These are phyloP conservation scores for Triticum turgidum DNA, from an alignment of 176 grass and related monocot genomes.

Conservation along the genomic window DNA sequence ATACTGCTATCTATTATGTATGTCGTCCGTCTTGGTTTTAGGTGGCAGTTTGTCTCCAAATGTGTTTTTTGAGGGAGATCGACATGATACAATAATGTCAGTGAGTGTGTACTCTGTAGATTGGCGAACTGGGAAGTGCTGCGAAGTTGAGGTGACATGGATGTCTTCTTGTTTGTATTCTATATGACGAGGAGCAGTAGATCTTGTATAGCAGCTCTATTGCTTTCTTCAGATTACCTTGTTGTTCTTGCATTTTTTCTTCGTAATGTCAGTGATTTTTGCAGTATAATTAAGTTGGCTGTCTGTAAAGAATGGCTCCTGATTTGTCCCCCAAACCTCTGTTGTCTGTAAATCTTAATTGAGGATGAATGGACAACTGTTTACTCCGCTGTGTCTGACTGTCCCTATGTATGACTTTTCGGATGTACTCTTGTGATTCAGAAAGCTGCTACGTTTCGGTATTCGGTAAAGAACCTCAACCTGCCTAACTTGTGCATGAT, in stretches of 20 bases:
- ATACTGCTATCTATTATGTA: neutral
- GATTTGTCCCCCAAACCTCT: too few species aligned
- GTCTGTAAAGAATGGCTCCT: too few species aligned
- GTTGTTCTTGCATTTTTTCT: neutral
- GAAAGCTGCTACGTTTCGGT: too few species aligned
- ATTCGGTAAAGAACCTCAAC: too few species aligned
- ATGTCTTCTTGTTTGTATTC: conserved; percentile 18
- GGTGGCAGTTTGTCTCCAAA: neutral
- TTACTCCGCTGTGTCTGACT: too few species aligned
- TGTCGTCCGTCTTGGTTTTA: neutral
- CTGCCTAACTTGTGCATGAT: too few species aligned
- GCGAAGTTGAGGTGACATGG: neutral
- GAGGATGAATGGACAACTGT: too few species aligned
- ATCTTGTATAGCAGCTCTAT: conserved; percentile 6
- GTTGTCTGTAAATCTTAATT: too few species aligned
- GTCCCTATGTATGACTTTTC: too few species aligned
- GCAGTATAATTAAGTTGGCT: neutral
- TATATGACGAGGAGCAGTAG: neutral
- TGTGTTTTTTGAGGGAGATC: neutral
- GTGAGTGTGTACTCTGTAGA: neutral
- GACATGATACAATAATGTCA: conserved; percentile 7
- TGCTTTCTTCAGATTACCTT: neutral
- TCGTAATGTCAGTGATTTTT: neutral
- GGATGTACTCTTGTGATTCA: too few species aligned
- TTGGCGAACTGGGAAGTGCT: neutral